Evolutionary conservation across 768 basidiomycete genomes (phyloP).

Genomic region (Rhizopogon sp.): DNA sequence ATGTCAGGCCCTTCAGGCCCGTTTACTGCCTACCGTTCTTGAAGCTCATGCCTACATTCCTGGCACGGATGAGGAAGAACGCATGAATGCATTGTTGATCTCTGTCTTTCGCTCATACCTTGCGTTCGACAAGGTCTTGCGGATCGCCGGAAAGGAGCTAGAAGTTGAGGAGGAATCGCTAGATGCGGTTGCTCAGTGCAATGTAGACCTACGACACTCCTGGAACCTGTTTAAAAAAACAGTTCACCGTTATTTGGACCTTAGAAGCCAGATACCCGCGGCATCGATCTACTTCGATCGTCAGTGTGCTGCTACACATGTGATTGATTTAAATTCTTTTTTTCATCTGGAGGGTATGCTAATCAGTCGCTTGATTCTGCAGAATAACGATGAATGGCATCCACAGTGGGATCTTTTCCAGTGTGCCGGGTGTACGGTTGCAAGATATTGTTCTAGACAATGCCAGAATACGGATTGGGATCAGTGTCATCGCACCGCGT

Average conservation of each 20-base stretch:
- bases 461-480: background rate
- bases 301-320: background rate
- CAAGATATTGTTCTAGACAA: constrained; percentile 1
- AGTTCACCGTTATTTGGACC: background rate
- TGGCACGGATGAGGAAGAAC: background rate
- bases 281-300: background rate
- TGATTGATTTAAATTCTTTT: background rate
- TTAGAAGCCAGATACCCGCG: background rate
- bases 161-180: background rate
- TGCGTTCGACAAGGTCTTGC: background rate
- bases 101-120: constrained; percentile 1
- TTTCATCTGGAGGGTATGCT: background rate
- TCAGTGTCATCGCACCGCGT: background rate
- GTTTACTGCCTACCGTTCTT: background rate
- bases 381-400: constrained; percentile 2
- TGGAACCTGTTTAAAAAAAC: background rate
- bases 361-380: background rate
- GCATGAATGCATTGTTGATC: background rate
- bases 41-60: background rate
- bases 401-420: constrained; percentile 1
- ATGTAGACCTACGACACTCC: background rate
- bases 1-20: background rate
- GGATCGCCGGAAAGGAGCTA: background rate
- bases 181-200: background rate
- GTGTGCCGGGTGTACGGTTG: background rate